These are phyloP conservation scores for Tuber calosporum DNA, from an alignment of 495 filamentous ascomycete species.

Conservation along the genomic window DNA sequence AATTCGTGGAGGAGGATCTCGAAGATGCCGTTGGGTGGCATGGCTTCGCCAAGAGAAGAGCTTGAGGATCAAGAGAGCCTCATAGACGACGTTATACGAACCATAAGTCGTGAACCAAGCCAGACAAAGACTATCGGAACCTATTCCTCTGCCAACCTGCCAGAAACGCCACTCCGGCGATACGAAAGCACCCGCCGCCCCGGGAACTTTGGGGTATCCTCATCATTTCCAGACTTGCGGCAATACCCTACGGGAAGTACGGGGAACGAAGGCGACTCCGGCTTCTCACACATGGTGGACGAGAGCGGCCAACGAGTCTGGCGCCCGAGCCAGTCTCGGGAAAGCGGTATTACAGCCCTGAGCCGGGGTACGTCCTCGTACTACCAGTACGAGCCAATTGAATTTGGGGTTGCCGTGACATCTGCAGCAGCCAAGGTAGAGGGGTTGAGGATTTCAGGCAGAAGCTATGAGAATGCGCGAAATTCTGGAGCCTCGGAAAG, in stretches of 20 bases:
- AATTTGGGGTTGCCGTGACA: constrained; percentile 36
- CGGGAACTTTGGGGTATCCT: constrained; percentile 24
- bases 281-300: constrained; percentile 30
- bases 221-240: constrained; percentile 19
- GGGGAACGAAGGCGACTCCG: constrained; percentile 13
- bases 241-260: constrained; percentile 20
- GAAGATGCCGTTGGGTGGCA: constrained; percentile 15
- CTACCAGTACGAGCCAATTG: constrained; percentile 37
- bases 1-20: constrained; percentile 29
- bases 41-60: constrained; percentile 8
- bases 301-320: constrained; percentile 30
- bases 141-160: constrained; percentile 31
- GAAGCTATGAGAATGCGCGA: constrained; percentile 26
- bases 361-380: constrained; percentile 32
- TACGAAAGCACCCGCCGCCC: constrained; percentile 25
- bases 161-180: constrained; percentile 30
- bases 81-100: constrained; percentile 28
- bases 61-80: constrained; percentile 21
- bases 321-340: constrained; percentile 31
- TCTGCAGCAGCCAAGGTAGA: constrained; percentile 26
- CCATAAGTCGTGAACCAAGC: constrained; percentile 33
- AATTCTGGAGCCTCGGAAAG: constrained; percentile 8
- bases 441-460: constrained; percentile 9
- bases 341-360: constrained; percentile 29
- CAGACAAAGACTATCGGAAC: constrained; percentile 33